Base-by-base conservation (phyloP, 441 rosid genomes). In the Erysimum cheiri region DNA sequence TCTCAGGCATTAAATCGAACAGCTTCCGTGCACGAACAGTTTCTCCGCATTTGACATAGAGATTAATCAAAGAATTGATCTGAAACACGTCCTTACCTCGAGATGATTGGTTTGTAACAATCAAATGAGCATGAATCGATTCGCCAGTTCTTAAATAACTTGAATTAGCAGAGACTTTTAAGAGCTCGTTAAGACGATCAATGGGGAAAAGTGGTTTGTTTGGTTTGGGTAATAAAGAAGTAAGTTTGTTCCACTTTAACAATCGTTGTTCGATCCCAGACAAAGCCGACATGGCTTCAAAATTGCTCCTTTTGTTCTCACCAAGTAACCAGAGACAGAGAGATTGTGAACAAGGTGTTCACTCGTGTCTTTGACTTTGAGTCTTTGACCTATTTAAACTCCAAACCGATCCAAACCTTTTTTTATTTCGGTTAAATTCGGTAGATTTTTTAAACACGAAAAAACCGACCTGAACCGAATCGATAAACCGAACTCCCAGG, bases 1-100 rank as follows among this genome's bases (percentile, higher is more conserved):
- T 86, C 12, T 78, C 77, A 28, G 75, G 78, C 92, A 88, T 90
- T 35, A 28, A 14, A 64, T 92, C 96, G 72, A 92, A 92, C 88
- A 95, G 1, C 49, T 77, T 78, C 39, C 82, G 85, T 4, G 98
- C 95, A 60, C 72, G 43, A 8, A 40, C 74, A n/a, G 81, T 69
- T 24, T 85, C 82, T n/a, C 82, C 67, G 15, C 88, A 85, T 76
- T 87, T 87, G 0, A 71, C 78, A 22, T 90, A 92, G 6, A 82
- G 48, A 64, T 84, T 85, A 8, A 92, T 64, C 41, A 93, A 75
- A 41, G 84, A 89, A 66, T 83, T 91, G n/a, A 71, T 50, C 40
- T 70, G 80, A 32, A 29, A 40, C 1, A 57, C 4, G 60, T 63
- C 72, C 3, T 17, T 43, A 33, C 62, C 33, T 8, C 26, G 13